A percentile compares a stretch with the other conserved stretches of the same genome.
Evolutionary conservation across 768 basidiomycete genomes (phyloP).

Genomic region (Serendipita sp.): DNA sequence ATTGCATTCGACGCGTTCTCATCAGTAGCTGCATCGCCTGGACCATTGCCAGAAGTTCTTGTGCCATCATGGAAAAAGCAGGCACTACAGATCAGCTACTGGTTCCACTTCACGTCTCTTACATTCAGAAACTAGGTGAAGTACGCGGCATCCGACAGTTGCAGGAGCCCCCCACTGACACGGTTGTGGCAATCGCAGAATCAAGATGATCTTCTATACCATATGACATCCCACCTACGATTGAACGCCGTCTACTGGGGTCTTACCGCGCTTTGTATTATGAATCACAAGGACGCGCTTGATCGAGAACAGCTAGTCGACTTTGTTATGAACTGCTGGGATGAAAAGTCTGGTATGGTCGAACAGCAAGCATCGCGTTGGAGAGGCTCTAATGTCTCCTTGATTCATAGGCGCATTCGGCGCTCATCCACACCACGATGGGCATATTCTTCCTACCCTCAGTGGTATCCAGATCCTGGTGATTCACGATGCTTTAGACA

Average conservation of each 20-base stretch:
- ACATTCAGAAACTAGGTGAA: slow-evolving; percentile 61
- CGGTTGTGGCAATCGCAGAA: slow-evolving; percentile 24
- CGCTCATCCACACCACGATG: slow-evolving; percentile 86
- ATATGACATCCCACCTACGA: slow-evolving; percentile 82
- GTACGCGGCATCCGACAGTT: slow-evolving; percentile 23
- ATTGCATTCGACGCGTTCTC: too few species aligned
- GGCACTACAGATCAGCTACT: slow-evolving; percentile 19
- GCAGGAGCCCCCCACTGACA: not conserved
- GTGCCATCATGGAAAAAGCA: not conserved
- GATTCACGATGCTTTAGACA: slow-evolving; percentile 67
- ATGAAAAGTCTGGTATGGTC: slow-evolving; percentile 61
- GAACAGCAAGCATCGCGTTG: not conserved
- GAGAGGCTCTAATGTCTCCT: not conserved
- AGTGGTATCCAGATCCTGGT: slow-evolving; percentile 86
- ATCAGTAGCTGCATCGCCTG: not conserved
- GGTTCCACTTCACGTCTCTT: slow-evolving; percentile 49
- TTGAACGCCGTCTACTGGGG: slow-evolving; percentile 98
- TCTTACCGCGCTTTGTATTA: slow-evolving; percentile 67
- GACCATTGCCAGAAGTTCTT: not conserved
- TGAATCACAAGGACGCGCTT: slow-evolving; percentile 65
- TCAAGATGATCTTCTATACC: slow-evolving; percentile 74
- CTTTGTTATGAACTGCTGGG: slow-evolving; percentile 93
- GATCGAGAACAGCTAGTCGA: slow-evolving; percentile 69
- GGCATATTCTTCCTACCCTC: slow-evolving; percentile 70
- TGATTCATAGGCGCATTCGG: slow-evolving; percentile 62